Evolutionary conservation across 2,329 filamentous ascomycete genomes (phyloP).

Genomic region (Chrysosporium queenslandicum): DNA sequence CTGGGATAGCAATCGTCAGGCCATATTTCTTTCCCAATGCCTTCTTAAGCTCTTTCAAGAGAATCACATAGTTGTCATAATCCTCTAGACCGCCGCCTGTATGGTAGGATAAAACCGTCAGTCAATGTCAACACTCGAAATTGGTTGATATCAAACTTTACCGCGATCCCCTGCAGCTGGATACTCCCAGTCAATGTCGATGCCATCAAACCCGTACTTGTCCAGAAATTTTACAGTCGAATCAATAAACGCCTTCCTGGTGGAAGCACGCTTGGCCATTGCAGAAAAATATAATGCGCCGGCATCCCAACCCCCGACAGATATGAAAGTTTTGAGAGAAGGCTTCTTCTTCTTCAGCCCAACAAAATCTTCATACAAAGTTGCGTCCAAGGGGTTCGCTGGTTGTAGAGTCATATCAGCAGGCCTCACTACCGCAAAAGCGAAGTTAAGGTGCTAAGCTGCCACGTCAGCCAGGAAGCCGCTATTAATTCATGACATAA

Average conservation of each 20-base stretch:
- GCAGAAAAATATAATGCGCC: background rate
- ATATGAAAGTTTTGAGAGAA: constrained; percentile 27
- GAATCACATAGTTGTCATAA: constrained; percentile 2
- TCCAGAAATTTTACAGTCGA: background rate
- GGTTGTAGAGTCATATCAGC: constrained; percentile 15
- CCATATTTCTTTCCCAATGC: constrained; percentile 3
- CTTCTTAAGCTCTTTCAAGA: background rate
- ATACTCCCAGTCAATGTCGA: constrained; percentile 13
- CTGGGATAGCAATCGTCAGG: background rate
- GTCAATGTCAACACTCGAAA: background rate
- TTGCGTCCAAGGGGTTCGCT: background rate
- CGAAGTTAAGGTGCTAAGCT: constrained; percentile 24
- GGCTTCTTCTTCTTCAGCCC: constrained; percentile 26
- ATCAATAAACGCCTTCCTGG: constrained; percentile 3
- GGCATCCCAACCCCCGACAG: constrained; percentile 35
- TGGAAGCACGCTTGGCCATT: constrained; percentile 15
- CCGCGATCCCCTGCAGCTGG: constrained; percentile 9
- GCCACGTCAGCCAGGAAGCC: background rate
- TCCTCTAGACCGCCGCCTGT: constrained; percentile 3
- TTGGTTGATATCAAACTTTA: background rate
- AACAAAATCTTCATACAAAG: constrained; percentile 20
- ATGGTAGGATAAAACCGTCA: background rate
- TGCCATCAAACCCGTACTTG: constrained; percentile 13
- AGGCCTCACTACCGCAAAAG: constrained; percentile 29
- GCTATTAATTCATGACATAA: background rate